Percentiles rank a stretch among this genome's conserved stretches.
phyloP scores from a whole-genome alignment of 2,329 filamentous ascomycete species.

The Curvularia eragrostidis region DNA sequence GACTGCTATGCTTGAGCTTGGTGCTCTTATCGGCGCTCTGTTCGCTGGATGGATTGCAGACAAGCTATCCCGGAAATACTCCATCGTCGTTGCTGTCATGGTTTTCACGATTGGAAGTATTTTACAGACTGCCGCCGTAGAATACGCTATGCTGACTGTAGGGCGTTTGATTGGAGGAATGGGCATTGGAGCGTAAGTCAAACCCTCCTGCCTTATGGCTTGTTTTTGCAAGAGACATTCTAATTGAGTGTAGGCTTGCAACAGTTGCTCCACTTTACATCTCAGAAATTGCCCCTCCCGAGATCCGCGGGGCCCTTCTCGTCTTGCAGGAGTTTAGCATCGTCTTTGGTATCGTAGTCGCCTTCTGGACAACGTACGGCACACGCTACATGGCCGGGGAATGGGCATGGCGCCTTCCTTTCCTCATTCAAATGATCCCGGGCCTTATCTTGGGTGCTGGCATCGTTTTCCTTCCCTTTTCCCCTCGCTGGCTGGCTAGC shows the following conservation, averaged over 20 bases:
- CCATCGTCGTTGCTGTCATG: slow-evolving; percentile 59
- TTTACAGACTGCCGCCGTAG: slow-evolving; percentile 59
- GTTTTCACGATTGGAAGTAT: slow-evolving; percentile 61
- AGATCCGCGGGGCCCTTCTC: slow-evolving; percentile 58
- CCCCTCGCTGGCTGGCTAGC: slow-evolving; percentile 61
- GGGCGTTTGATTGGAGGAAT: slow-evolving; percentile 60
- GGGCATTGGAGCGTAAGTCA: slow-evolving; percentile 58
- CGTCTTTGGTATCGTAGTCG: slow-evolving; percentile 57
- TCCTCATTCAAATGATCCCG: slow-evolving; percentile 55
- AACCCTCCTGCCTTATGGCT: too few relatives aligned
- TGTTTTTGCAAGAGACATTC: background rate
- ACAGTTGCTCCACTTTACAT: slow-evolving; percentile 61
- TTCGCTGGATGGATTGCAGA: slow-evolving; percentile 58
- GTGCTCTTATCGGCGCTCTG: slow-evolving; percentile 55
- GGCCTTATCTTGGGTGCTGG: slow-evolving; percentile 50
- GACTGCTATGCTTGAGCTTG: slow-evolving; percentile 63
- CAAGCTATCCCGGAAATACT: slow-evolving; percentile 60
- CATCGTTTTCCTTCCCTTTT: slow-evolving; percentile 60
- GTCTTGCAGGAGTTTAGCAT: slow-evolving; percentile 59
- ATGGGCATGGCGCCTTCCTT: slow-evolving; percentile 57
- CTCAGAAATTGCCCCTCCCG: slow-evolving; percentile 59
- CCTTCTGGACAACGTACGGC: slow-evolving; percentile 63
- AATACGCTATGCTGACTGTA: slow-evolving; percentile 60
- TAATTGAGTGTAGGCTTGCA: slow-evolving; percentile 31
- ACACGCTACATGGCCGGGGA: slow-evolving; percentile 54